Conservation (phyloP, 768 basidiomycete species). For the Leccinum truebloodii region DNA sequence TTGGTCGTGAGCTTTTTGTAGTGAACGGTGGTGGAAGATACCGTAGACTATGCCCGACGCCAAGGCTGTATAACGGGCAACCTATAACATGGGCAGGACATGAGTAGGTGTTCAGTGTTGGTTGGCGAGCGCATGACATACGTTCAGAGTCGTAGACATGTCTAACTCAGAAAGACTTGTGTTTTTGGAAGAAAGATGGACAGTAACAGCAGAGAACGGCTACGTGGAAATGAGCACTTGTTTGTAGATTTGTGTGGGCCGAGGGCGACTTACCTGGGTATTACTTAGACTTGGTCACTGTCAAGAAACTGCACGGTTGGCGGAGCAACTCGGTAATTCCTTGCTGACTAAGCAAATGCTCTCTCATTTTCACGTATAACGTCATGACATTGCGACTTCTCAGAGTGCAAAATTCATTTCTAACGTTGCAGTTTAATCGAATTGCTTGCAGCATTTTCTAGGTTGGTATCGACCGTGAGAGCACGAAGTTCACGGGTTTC, state of each 20-base stretch:
- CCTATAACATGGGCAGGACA: slow-evolving; percentile 46
- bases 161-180: slow-evolving; percentile 16
- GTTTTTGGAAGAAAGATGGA: slow-evolving; percentile 15
- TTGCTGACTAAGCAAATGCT: slow-evolving; percentile 32
- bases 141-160: slow-evolving; percentile 81
- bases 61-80: slow-evolving; percentile 92
- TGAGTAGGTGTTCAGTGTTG: slow-evolving; percentile 5
- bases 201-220: slow-evolving; percentile 16
- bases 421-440: background rate
- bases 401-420: no score
- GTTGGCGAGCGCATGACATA: slow-evolving; percentile 39
- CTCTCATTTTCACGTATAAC: no score
- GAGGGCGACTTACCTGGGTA: slow-evolving; percentile 9
- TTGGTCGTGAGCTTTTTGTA: slow-evolving; percentile 79
- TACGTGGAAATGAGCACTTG: slow-evolving; percentile 7
- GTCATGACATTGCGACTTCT: no score
- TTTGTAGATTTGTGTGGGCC: background rate
- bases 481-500: no score
- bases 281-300: slow-evolving; percentile 9
- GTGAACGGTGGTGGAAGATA: slow-evolving; percentile 85
- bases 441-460: background rate
- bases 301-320: slow-evolving; percentile 12
- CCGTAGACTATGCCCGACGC: slow-evolving; percentile 87
- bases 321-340: slow-evolving; percentile 32
- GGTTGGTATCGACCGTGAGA: background rate